Evolutionary conservation across 306 rosid genomes (phyloP).

Genomic region (Malus asiatica): DNA sequence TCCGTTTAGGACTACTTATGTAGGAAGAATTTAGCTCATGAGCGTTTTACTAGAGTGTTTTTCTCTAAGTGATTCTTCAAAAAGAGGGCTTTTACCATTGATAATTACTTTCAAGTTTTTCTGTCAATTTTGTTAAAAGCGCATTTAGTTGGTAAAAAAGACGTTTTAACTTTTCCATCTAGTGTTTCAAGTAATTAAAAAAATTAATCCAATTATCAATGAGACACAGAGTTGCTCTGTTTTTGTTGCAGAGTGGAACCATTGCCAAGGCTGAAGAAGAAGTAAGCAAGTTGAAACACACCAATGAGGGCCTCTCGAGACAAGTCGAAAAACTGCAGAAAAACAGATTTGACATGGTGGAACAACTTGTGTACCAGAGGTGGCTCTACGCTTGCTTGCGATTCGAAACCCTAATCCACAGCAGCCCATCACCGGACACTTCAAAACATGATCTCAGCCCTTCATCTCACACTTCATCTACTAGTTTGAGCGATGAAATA

Average conservation of each 20-base stretch:
- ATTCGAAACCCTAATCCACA: conserved; percentile 23
- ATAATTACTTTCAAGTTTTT: no score
- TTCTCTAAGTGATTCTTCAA: no score
- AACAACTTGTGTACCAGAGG: conserved; percentile 41
- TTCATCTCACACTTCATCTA: conserved; percentile 23
- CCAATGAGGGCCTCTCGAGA: conserved; percentile 29
- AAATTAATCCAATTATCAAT: no score
- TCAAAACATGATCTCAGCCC: conserved; percentile 13
- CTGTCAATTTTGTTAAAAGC: no score
- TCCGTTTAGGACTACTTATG: no score
- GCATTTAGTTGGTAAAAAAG: no score
- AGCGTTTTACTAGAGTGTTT: no score
- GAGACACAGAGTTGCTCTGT: neutral
- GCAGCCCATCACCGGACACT: conserved; percentile 4
- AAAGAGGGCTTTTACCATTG: no score
- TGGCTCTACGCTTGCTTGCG: conserved; percentile 36
- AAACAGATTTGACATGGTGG: conserved; percentile 36
- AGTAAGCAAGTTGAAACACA: conserved; percentile 5
- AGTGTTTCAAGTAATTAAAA: no score
- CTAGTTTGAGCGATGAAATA: conserved; percentile 23
- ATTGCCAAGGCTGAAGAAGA: conserved; percentile 20
- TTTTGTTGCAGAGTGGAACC: conserved; percentile 17
- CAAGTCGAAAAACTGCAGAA: conserved; percentile 28
- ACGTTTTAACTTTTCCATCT: no score
- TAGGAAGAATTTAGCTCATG: no score